Evolutionary conservation across 116 monocot genomes (phyloP), one percentile per base, ranked within the genome.

Genomic region (Posidonia oceanica): DNA sequence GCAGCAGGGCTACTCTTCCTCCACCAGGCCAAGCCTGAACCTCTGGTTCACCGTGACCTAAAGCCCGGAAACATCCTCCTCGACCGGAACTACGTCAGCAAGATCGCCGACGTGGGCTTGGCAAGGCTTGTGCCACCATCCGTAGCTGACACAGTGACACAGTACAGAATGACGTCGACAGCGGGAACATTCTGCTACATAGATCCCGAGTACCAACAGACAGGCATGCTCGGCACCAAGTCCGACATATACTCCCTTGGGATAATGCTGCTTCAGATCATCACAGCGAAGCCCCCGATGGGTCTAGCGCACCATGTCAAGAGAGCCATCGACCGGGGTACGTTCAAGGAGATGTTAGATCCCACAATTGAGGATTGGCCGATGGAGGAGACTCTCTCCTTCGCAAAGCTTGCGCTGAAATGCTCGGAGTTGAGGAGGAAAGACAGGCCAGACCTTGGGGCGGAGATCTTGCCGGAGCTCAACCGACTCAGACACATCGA

Each of bases 131-230:
- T 78, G 41, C 78, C 78, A 3, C 78, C 73, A 7, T 69, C 73
- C 2, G 78, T 78, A 4, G 73, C 73, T 36, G 55, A 78, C 36
- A 57, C 39, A 11, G 78, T 78, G 13, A 78, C 78, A 2, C 78
- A 74, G 73, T 78, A 78, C 56, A 58, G 78, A 41, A 67, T 78
- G 67, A 78, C 78, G 7, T 78, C 78, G 11, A 73, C 69, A 6
- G 78, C 78, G 7, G 78, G 78, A 14, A 78, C 78, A 4, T 78
- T 78, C 63, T 78, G 78, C 69, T 78, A 78, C 69, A 78, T 78
- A 17, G 78, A 78, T 52, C 78, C 78, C 4, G 78, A 78, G 73
- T 78, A 78, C 63, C 78, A 78, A 68, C 78, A 78, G 57, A 78
- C 78, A 15, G 78, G 78, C 52, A 73, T 78, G 78, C 78, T 78